Evolutionary conservation across 306 rosid species (phyloP).

Genomic region (Begonia loranthoides): DNA sequence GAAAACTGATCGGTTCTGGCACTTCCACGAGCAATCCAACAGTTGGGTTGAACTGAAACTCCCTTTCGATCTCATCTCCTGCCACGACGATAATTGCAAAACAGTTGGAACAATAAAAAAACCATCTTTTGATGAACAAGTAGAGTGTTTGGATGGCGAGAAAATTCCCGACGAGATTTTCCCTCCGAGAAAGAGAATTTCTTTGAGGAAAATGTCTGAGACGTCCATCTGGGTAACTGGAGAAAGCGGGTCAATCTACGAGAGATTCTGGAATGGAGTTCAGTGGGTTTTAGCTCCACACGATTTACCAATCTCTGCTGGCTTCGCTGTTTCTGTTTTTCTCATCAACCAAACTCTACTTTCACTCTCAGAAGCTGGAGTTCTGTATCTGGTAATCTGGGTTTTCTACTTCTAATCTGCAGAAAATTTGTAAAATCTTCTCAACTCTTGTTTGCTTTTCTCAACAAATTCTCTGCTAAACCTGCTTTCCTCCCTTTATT

Average conservation of each 20-base stretch:
- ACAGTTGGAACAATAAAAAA: constrained; percentile 22
- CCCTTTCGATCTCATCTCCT: constrained; percentile 54
- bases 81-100: constrained; percentile 31
- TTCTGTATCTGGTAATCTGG: constrained; percentile 52
- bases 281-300: constrained; percentile 90
- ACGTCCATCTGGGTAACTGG: constrained; percentile 78
- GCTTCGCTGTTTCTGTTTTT: constrained; percentile 49
- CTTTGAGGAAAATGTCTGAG: constrained; percentile 67
- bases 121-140: constrained; percentile 5
- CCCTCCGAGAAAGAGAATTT: constrained; percentile 58
- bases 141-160: constrained; percentile 10
- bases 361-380: constrained; percentile 70
- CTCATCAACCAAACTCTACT: constrained; percentile 54
- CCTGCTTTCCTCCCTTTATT: too few species aligned
- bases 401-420: not conserved
- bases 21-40: constrained; percentile 49
- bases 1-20: constrained; percentile 75
- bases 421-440: too few species aligned
- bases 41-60: constrained; percentile 72
- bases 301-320: constrained; percentile 54
- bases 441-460: too few species aligned
- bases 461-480: too few species aligned
- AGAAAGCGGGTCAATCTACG: constrained; percentile 80
- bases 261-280: constrained; percentile 96
- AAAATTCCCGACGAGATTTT: constrained; percentile 19